Conservation (phyloP, 257 asterid species). For the Ajuga chamaepitys region DNA sequence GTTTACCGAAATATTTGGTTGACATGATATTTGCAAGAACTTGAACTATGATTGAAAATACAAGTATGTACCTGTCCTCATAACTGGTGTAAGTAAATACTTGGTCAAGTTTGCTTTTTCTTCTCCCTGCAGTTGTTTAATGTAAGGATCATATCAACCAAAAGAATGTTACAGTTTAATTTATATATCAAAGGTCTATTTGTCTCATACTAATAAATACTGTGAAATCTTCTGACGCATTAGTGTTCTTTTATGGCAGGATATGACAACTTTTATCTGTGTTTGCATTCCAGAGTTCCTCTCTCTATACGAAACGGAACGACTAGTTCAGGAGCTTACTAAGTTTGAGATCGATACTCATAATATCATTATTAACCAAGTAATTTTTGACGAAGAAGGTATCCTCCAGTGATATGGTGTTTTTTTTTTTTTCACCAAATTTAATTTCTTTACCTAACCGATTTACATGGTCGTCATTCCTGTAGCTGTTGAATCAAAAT, state of each 20-base stretch:
- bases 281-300: slow-evolving; percentile 98
- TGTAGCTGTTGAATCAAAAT: slow-evolving; percentile 70
- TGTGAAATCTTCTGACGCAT: slow-evolving; percentile 11
- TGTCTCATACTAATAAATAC: neutral
- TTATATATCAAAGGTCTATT: neutral
- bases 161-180: neutral
- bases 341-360: slow-evolving; percentile 97
- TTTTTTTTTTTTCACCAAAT: neutral
- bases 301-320: slow-evolving; percentile 89
- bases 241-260: slow-evolving; percentile 43
- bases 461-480: slow-evolving; percentile 2
- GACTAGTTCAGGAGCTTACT: slow-evolving; percentile 95
- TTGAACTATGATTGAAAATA: neutral
- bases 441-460: neutral
- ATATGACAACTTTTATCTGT: slow-evolving; percentile 85
- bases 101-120: no score
- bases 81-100: neutral
- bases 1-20: neutral
- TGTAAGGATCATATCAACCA: neutral
- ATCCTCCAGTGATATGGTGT: neutral
- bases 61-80: neutral
- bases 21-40: no score
- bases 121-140: neutral
- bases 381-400: slow-evolving; percentile 94
- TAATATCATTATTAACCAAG: slow-evolving; percentile 92